Evolutionary conservation across 2,329 filamentous ascomycete species (phyloP), one percentile per base, ranked within the genome.

Genomic region (Sclerotinia subarctica): DNA sequence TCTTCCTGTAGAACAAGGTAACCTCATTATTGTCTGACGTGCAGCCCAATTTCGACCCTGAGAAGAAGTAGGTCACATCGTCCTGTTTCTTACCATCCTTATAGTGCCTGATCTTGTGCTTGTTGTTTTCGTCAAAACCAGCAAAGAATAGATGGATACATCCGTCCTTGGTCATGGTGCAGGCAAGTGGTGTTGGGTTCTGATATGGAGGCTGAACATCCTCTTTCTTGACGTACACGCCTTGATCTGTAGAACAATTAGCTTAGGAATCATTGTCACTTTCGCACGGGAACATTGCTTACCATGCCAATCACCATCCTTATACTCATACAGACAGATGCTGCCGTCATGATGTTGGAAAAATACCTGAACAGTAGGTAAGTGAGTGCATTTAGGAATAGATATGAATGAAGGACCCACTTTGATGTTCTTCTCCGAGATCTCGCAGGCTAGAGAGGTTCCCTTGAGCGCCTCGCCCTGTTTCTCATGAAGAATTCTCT

Each of bases 1-100:
- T 51, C 44, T 17, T 66, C 44, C 53, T 66, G 32, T 49, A 59
- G 64, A 66, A 66, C 42, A 66, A 47, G 24, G 64, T 66, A 10
- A 66, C 46, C 44, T 66, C 49, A 44, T 66, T 42, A 2, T 38
- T 44, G 2, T 51, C 64, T 19, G 64, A 59, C 26, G 64, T 66
- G 26, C 44, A 53, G 19, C 64, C 64, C n/a, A 66, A 46, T 44
- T 59, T 66, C 32, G 64, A 66, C n/a, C 64, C 53, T 3, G 64
- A 53, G 29, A 59, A 66, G 42, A 66, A 66, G 11, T 26, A 6
- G 44, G 51, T n/a, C 11, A 66, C 3, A 10, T 66, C 26, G 8
- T 66, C 38, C 10, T 21, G 10, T 15, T 59, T 24, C 21, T 49
- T 59, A 24, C 53, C 51, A 47, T 65, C 64, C 1, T 6, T 51